These are phyloP conservation scores for Aureobasidium leucospermi DNA, from an alignment of 2,329 filamentous ascomycete species.

Conservation along the genomic window DNA sequence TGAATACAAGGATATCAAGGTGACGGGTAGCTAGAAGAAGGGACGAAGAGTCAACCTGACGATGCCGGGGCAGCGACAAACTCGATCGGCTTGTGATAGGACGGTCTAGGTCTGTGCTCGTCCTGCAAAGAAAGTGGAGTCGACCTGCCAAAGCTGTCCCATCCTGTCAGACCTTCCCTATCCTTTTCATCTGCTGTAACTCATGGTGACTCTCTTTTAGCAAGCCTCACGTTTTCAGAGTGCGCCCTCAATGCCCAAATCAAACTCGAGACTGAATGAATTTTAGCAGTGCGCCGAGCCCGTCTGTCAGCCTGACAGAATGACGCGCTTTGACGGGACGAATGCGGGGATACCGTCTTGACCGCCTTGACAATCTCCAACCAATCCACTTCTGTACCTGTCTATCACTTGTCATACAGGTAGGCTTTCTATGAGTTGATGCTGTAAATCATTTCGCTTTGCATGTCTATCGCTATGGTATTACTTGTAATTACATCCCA, in stretches of 20 bases:
- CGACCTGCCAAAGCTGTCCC: background rate
- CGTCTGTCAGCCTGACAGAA: background rate
- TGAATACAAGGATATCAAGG: background rate
- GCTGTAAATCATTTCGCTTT: background rate
- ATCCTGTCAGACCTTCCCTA: no score
- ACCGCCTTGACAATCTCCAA: background rate
- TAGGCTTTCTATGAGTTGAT: background rate
- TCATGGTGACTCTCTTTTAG: background rate
- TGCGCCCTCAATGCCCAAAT: background rate
- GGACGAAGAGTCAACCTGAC: background rate
- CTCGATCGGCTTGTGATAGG: constrained; percentile 2
- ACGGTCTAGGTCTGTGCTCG: background rate
- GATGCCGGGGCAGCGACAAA: background rate
- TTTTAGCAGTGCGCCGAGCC: background rate
- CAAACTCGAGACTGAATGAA: background rate
- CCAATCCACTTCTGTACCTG: background rate
- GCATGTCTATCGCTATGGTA: background rate
- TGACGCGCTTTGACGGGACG: background rate
- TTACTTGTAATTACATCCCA: constrained; percentile 8
- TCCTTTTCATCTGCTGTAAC: background rate
- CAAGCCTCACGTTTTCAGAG: background rate
- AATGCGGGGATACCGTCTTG: constrained; percentile 3
- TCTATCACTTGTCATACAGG: background rate
- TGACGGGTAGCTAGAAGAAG: background rate
- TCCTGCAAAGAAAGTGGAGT: background rate